Base-by-base conservation (phyloP, 192 early-diverging fungal genomes). In the Coemansia sp. region DNA sequence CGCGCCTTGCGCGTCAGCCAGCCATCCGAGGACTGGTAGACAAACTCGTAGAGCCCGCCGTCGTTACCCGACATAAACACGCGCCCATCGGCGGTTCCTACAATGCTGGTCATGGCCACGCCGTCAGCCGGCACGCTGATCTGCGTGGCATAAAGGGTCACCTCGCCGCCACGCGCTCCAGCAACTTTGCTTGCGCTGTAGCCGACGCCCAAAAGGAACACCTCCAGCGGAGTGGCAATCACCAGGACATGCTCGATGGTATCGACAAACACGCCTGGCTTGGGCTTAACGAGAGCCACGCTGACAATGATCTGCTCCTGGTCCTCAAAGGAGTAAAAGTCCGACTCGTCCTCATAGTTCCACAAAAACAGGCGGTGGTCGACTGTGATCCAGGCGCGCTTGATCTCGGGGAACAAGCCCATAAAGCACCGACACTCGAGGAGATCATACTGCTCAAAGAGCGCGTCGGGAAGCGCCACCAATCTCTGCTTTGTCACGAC, bases 41-140 rank as follows among this genome's bases (percentile, higher is more conserved):
- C 74, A 28, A 98, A 74, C 72, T 98, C 95, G 74, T 89, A 94
- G 10, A 98, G 56, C 48, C 85, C 80, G 22, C 90, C 90, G 60
- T 94, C 86, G 50, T 83, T 83, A 37, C 94, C 93, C 20, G 83
- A 69, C 89, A 95, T 89, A 49, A 96, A 94, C 26, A 98, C 86
- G 4, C 95, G 78, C 17, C 95, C 95, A 30, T 85, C 72, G 14
- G 37, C 52, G 9, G 92, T 87, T 9, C 90, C 91, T 10, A 78
- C 69, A 47, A 98, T 93, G 36, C 79, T 80, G 35, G 67, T 80
- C 78, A 98, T 91, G 13, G 79, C 79, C 22, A 94, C 85, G 45
- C 83, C 85, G 52, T 94, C 94, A 5, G 89, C 79, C 3, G 89
- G 72, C 35, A 90, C 81, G 25, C 81, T 81, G 34, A 94, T 83